A percentile compares a stretch with the other conserved stretches of the same genome.
phyloP scores from a whole-genome alignment of 2,329 filamentous ascomycete species.

The Sarocladium strictum region DNA sequence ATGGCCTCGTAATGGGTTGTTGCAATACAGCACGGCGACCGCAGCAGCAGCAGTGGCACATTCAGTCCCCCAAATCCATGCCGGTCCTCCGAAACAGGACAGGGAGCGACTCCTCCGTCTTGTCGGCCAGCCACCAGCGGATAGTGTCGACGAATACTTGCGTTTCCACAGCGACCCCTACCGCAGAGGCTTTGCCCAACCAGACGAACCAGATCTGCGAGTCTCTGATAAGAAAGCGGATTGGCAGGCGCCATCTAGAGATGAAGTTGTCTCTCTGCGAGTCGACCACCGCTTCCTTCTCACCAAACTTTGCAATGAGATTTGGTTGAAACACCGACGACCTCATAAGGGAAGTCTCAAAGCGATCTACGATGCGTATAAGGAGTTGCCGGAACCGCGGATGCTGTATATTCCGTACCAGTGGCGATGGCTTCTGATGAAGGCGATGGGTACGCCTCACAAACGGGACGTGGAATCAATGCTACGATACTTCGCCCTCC shows the following conservation, averaged over 20 bases:
- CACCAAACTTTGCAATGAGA: slow-evolving; percentile 32
- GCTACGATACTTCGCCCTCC: slow-evolving; percentile 74
- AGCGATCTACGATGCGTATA: slow-evolving; percentile 42
- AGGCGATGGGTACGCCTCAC: slow-evolving; percentile 59
- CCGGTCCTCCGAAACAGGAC: slow-evolving; percentile 14
- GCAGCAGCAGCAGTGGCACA: slow-evolving; percentile 16
- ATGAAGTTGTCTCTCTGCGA: slow-evolving; percentile 31
- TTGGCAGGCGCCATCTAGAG: slow-evolving; percentile 35
- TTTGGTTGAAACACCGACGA: slow-evolving; percentile 19
- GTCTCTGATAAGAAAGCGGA: slow-evolving; percentile 48
- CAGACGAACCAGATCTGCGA: slow-evolving; percentile 40
- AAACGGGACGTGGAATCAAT: slow-evolving; percentile 55
- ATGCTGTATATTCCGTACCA: slow-evolving; percentile 42
- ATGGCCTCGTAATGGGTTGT: slow-evolving; percentile 16
- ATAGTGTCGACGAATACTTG: slow-evolving; percentile 47
- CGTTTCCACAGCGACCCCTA: slow-evolving; percentile 47
- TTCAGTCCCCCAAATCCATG: neutral
- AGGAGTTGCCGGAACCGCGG: slow-evolving; percentile 43
- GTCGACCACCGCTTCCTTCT: slow-evolving; percentile 30
- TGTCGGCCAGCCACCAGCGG: slow-evolving; percentile 43
- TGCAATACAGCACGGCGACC: slow-evolving; percentile 22
- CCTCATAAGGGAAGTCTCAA: slow-evolving; percentile 1
- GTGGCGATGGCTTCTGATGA: slow-evolving; percentile 59
- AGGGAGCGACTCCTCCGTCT: slow-evolving; percentile 45
- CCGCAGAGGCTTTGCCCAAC: slow-evolving; percentile 45